Evolutionary conservation across 2,329 filamentous ascomycete genomes (phyloP), one percentile per base, ranked within the genome.

Genomic region (Thyridium curvatum): DNA sequence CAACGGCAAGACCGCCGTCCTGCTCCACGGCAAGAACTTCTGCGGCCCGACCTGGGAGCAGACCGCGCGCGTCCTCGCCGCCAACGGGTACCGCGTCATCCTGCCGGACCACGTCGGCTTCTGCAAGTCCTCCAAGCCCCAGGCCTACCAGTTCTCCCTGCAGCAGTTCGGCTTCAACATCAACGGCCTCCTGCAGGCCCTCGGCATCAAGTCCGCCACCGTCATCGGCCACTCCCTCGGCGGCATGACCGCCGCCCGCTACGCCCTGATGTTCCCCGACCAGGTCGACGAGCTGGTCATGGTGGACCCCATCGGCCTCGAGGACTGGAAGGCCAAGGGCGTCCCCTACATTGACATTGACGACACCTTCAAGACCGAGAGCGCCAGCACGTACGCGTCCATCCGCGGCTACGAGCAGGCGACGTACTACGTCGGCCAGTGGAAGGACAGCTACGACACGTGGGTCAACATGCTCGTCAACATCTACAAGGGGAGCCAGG

Each of bases 1-100:
- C 34, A 62, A 59, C 41, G 60, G 58, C 32, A 67, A 62, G 46
- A 68, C 62, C 0, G 68, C 65, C 18, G 55, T 74, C 8, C 61
- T 76, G 28, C 52, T 77, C 13, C 72, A 77, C 49, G 72, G 72
- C 46, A 74, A 73, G 54, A 76, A 75, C 54, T 77, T 77, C 46
- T 77, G 72, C 51, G 67, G 62, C 29, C 58, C 68, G 16, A 77
- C 72, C 8, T 77, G 72, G 72, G 59, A 65, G 39, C 53, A 52
- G 13, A 74, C 71, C 12, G 66, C 69, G n/a, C 45, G 52, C 10
- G 51, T 56, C 10, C 63, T 77, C 39, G 49, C 59, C 4, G 44
- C 47, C 3, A 52, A 50, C 18, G 72, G 71, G 32, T 75, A 72
- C 46, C 68, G 72, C 30, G 68, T 76, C 37, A 65, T 77, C 37